A percentile compares a stretch with the other conserved stretches of the same genome.
phyloP scores from a whole-genome alignment of 148 eudicot species.

The Agrostemma githago region DNA sequence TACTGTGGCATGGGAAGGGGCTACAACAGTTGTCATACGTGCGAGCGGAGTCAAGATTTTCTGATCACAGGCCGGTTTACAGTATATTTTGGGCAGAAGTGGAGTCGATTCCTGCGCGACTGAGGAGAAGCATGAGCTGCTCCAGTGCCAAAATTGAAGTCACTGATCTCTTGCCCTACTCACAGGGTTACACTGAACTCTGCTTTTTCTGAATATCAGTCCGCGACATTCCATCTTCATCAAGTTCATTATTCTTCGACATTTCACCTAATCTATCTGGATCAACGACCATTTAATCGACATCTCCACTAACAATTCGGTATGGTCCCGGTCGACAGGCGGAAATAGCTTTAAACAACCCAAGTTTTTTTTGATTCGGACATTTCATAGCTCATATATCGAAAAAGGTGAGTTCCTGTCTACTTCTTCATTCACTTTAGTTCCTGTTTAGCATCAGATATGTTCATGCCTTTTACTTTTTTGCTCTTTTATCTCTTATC shows the following conservation, averaged over 20 bases:
- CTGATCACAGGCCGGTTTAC: constrained; percentile 88
- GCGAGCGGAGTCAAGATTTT: constrained; percentile 85
- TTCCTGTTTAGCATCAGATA: constrained; percentile 7
- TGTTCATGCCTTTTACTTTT: constrained; percentile 6
- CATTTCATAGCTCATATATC: constrained; percentile 44
- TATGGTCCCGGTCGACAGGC: constrained; percentile 48
- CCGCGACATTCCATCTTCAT: constrained; percentile 6
- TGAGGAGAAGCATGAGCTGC: constrained; percentile 63
- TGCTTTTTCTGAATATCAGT: constrained; percentile 58
- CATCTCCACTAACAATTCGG: constrained; percentile 25
- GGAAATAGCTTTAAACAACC: constrained; percentile 36
- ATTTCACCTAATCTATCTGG: not conserved
- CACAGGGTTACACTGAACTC: constrained; percentile 83
- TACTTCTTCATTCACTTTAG: constrained; percentile 3
- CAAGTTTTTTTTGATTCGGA: constrained; percentile 49
- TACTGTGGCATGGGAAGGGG: constrained; percentile 80
- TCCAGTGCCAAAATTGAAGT: constrained; percentile 71
- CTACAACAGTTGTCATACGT: constrained; percentile 83
- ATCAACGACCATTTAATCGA: not conserved
- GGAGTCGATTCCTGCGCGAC: constrained; percentile 60
- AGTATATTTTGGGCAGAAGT: constrained; percentile 87
- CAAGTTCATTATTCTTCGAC: no score
- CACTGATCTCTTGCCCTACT: constrained; percentile 76
- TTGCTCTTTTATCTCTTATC: constrained; percentile 20
- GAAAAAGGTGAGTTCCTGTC: constrained; percentile 39